Evolutionary conservation across 148 eudicot genomes (phyloP), one percentile per base, ranked within the genome.

Genomic region (Hydrangea macrophylla): DNA sequence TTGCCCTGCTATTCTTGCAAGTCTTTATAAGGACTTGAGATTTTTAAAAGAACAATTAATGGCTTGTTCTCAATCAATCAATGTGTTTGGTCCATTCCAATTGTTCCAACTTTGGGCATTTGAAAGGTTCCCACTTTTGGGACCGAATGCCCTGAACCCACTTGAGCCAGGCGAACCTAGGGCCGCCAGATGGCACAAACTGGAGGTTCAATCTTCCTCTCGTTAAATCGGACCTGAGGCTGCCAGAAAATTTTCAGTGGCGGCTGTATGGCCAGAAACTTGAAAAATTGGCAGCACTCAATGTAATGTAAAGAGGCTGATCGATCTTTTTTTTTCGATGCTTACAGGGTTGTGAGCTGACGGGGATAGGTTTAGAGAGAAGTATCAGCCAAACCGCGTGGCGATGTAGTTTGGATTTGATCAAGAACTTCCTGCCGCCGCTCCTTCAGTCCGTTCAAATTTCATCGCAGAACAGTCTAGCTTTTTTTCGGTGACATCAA

Each of bases 371-470:
- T 26, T 53, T 63, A 65, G 42, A 30, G 80, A 70, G 75, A 58
- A 51, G 27, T 83, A 83, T 78, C 51, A 32, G 12, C 87, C 87
- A 36, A 69, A 80, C 50, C 66, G 87, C 5, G 84, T 80, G 20
- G 76, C 81, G 9, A 82, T 76, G 78, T 83, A 82, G 36, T 82
- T 82, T 48, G 86, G 83, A 36, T 58, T 25, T 42, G 84, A 84
- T 75, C 87, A 84, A 59, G 80, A 81, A 7, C 25, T 76, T 62
- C 83, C 80, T 17, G 61, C 36, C 25, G 51, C 62, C 53, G 6
- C n/a, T 51, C 60, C 12, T 37, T 12, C n/a, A n/a, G n/a, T n/a
- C n/a, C n/a, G 71, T 53, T 67, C 40, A 65, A 51, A 24, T n/a
- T 32, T 24, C 7, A 18, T 6, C 20, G 8, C 65, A 28, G 71